phyloP scores from a whole-genome alignment of 768 basidiomycete species.

The Calvatia gigantea region DNA sequence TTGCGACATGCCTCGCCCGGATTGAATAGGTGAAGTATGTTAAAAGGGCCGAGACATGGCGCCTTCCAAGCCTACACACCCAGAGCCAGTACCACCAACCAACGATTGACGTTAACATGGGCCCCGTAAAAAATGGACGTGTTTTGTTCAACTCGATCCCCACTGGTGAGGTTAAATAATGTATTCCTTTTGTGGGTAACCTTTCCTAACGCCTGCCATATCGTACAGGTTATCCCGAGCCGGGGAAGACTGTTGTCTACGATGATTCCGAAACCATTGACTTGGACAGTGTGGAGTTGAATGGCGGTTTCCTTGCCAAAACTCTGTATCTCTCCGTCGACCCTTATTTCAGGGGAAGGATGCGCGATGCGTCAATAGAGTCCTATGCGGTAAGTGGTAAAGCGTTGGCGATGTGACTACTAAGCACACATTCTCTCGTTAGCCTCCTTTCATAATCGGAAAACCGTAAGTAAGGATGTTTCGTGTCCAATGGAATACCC shows the following conservation, averaged over 20 bases:
- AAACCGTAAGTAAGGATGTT: conserved; percentile 7
- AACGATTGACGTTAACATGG: no score
- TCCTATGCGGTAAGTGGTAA: conserved; percentile 16
- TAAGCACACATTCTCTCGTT: not conserved
- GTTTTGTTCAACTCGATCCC: conserved; percentile 28
- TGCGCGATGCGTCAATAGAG: conserved; percentile 25
- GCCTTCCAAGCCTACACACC: no score
- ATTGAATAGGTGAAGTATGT: no score
- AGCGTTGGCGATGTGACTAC: not conserved
- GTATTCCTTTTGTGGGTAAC: not conserved
- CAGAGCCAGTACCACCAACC: no score
- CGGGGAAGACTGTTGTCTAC: conserved; percentile 35
- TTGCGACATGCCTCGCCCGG: no score
- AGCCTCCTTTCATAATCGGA: conserved; percentile 14
- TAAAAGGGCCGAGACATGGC: no score
- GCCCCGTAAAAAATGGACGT: conserved; percentile 22
- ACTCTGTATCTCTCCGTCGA: conserved; percentile 42
- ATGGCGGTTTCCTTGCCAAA: conserved; percentile 40
- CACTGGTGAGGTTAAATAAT: conserved; percentile 7
- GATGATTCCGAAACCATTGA: conserved; percentile 41
- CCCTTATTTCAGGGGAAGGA: conserved; percentile 36
- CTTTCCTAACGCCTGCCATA: not conserved
- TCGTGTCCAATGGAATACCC: not conserved
- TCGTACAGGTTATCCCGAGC: conserved; percentile 27
- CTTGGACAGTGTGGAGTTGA: conserved; percentile 31